phyloP scores from a whole-genome alignment of 2,329 filamentous ascomycete species.

The Magnaporthiopsis incrustans region DNA sequence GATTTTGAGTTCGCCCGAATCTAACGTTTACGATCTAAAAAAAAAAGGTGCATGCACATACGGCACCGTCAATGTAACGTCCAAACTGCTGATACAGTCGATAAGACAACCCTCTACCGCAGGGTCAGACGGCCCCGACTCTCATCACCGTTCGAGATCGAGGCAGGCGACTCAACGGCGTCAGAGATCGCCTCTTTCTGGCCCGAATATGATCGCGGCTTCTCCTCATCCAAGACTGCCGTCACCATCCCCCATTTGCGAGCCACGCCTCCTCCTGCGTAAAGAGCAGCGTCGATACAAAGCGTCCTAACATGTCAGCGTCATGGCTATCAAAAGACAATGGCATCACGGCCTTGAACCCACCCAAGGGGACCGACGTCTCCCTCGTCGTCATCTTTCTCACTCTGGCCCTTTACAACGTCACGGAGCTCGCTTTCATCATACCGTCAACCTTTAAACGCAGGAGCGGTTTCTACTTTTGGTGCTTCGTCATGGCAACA shows the following conservation, averaged over 20 bases:
- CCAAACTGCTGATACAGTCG: too few species aligned
- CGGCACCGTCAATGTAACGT: too few species aligned
- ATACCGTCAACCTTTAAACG: conserved; percentile 6
- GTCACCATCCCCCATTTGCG: not conserved
- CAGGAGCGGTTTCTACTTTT: conserved; percentile 3
- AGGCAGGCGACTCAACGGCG: too few species aligned
- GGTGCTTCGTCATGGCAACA: conserved; percentile 6
- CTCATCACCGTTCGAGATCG: too few species aligned
- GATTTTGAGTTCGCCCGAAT: too few species aligned
- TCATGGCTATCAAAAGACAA: not conserved
- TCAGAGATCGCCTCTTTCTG: too few species aligned
- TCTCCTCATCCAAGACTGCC: not conserved
- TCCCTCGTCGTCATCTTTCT: conserved; percentile 1
- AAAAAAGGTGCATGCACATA: too few species aligned
- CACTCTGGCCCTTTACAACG: conserved; percentile 2
- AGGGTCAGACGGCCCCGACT: too few species aligned
- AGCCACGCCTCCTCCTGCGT: not conserved
- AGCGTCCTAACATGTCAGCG: not conserved
- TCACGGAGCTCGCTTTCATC: conserved; percentile 1
- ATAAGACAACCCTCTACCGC: too few species aligned
- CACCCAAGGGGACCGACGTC: not conserved
- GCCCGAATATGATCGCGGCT: not conserved
- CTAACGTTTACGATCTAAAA: too few species aligned
- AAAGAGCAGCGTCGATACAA: not conserved
- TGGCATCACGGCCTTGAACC: conserved; percentile 1